Percentiles rank a stretch among this genome's conserved stretches.
Evolutionary conservation across 345 rosid genomes (phyloP).

Genomic region (Triadica sebifera): DNA sequence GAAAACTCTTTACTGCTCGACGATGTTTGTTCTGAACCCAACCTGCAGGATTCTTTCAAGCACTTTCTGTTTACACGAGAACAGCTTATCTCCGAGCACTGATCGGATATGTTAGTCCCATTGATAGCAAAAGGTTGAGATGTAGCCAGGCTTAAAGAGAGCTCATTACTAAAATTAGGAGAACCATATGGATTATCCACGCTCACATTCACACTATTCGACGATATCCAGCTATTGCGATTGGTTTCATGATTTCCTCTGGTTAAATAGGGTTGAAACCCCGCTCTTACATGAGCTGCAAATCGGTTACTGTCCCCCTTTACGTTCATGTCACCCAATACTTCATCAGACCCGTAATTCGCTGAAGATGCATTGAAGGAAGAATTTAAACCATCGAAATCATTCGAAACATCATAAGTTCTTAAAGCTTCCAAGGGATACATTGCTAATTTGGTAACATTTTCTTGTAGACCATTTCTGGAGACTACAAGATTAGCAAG

Average conservation of each 20-base stretch:
- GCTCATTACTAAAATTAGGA: conserved; percentile 47
- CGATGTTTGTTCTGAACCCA: conserved; percentile 58
- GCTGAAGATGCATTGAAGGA: conserved; percentile 11
- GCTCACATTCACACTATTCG: conserved; percentile 34
- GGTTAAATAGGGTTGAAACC: neutral
- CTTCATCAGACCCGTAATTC: conserved; percentile 28
- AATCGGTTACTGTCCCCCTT: conserved; percentile 17
- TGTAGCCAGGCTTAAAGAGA: conserved; percentile 75
- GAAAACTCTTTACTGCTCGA: conserved; percentile 53
- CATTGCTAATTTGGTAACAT: conserved; percentile 24
- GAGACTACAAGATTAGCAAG: conserved; percentile 34
- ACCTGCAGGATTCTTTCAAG: conserved; percentile 28
- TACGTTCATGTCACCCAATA: conserved; percentile 25
- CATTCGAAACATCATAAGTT: conserved; percentile 19
- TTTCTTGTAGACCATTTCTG: conserved; percentile 43
- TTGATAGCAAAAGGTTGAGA: conserved; percentile 35
- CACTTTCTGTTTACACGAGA: neutral
- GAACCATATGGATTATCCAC: conserved; percentile 31
- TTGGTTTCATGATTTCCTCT: conserved; percentile 35
- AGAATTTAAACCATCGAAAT: conserved; percentile 31
- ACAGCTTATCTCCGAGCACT: conserved; percentile 46
- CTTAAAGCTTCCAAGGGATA: conserved; percentile 38
- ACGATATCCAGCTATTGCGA: conserved; percentile 42
- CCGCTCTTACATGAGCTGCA: conserved; percentile 22
- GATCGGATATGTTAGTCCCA: conserved; percentile 45